phyloP scores from a whole-genome alignment of 441 rosid genomes.

The Manihot esculenta region DNA sequence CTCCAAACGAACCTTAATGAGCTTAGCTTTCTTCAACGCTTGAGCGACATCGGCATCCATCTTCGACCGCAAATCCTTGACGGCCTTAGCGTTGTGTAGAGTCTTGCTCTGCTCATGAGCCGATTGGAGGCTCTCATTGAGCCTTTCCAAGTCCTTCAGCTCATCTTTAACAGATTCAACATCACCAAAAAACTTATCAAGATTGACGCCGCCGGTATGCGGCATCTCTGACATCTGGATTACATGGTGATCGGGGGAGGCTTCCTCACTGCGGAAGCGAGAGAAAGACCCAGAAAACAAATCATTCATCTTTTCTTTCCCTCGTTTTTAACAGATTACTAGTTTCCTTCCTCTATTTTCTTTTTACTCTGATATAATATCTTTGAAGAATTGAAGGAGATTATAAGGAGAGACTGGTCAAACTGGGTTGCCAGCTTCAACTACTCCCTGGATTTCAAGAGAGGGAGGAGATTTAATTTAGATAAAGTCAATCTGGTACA shows the following conservation, averaged over 20 bases:
- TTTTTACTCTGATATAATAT: not conserved
- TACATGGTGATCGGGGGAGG: constrained; percentile 37
- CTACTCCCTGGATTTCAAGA: not conserved
- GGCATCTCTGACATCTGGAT: constrained; percentile 47
- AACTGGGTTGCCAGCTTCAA: not conserved
- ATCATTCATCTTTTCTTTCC: constrained; percentile 46
- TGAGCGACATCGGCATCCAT: constrained; percentile 80
- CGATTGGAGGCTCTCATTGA: constrained; percentile 51
- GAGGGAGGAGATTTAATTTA: not conserved
- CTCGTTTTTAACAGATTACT: too few relatives aligned
- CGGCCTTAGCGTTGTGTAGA: constrained; percentile 62
- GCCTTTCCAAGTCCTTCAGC: constrained; percentile 61
- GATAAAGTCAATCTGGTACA: not conserved
- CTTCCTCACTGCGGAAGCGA: constrained; percentile 51
- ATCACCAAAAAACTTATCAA: constrained; percentile 69
- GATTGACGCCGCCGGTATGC: constrained; percentile 47
- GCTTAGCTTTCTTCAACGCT: constrained; percentile 71
- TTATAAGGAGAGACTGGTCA: constrained; percentile 1
- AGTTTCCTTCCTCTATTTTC: too few relatives aligned
- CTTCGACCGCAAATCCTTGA: constrained; percentile 54
- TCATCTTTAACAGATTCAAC: constrained; percentile 69
- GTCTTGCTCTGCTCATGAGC: constrained; percentile 83
- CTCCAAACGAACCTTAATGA: constrained; percentile 70
- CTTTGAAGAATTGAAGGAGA: not conserved
- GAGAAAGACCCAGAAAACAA: constrained; percentile 77